phyloP scores from a whole-genome alignment of 495 filamentous ascomycete species.

The Penicillium maclennaniae region DNA sequence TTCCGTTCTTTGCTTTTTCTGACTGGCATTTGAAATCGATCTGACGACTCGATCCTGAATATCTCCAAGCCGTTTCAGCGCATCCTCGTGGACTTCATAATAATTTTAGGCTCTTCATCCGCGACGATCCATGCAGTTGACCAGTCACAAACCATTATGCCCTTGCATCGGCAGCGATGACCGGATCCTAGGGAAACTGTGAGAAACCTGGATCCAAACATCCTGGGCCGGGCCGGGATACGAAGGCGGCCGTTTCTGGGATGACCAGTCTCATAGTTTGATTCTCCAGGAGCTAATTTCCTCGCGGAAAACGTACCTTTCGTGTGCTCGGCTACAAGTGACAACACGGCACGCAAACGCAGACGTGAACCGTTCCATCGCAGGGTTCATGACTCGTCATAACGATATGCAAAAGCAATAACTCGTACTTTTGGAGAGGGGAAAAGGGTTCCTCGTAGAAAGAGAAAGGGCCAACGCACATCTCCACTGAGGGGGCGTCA shows the following conservation, averaged over 20 bases:
- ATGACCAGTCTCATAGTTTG: not conserved
- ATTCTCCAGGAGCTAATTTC: not conserved
- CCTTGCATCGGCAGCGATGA: not conserved
- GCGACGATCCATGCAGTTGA: not conserved
- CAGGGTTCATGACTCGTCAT: conserved; percentile 19
- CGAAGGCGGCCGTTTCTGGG: not conserved
- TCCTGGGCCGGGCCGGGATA: not conserved
- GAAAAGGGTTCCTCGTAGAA: not conserved
- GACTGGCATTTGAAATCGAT: conserved; percentile 2
- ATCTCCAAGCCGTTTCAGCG: conserved; percentile 13
- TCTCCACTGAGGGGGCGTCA: not conserved
- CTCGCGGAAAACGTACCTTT: not conserved
- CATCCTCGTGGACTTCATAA: conserved; percentile 11
- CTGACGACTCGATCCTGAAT: not conserved
- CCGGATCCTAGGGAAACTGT: not conserved
- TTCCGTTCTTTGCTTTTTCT: not conserved
- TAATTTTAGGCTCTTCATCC: conserved; percentile 1
- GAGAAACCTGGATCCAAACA: not conserved
- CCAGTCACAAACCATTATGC: not conserved
- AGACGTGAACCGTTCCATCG: conserved; percentile 5
- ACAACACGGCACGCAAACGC: not conserved
- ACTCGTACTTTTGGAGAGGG: not conserved
- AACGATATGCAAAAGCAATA: not conserved
- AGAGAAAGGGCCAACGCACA: not conserved
- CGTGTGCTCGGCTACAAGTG: not conserved